These are phyloP conservation scores for Cytauxzoon felis DNA, from an alignment of 169 alveolate genomes.

Conservation along the genomic window DNA sequence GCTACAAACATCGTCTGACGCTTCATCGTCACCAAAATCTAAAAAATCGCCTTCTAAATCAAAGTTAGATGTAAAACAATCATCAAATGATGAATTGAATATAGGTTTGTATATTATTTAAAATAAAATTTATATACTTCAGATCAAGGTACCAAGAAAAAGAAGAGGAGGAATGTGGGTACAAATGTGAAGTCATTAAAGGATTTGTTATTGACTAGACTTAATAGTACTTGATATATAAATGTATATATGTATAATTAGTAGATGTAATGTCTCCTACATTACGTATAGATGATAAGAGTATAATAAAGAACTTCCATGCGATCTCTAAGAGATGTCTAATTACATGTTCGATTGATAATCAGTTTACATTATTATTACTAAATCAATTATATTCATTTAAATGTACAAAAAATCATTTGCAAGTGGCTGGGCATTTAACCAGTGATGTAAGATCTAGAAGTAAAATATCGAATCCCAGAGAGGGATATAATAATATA, in stretches of 20 bases:
- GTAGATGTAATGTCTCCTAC: constrained; percentile 24
- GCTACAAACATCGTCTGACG: too few species aligned
- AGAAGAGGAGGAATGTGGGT: not conserved
- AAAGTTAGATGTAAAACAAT: too few species aligned
- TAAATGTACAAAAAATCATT: not conserved
- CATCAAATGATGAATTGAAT: too few species aligned
- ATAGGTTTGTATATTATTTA: too few species aligned
- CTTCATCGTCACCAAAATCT: too few species aligned
- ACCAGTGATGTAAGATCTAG: constrained; percentile 5
- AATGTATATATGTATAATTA: constrained; percentile 1
- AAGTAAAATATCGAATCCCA: not conserved
- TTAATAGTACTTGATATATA: not conserved
- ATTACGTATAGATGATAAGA: constrained; percentile 49
- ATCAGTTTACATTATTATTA: constrained; percentile 24
- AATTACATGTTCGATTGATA: constrained; percentile 33
- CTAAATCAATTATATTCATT: constrained; percentile 22
- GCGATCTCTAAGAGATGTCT: constrained; percentile 32
- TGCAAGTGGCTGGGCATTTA: constrained; percentile 16
- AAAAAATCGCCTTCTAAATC: too few species aligned
- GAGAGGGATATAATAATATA: not conserved
- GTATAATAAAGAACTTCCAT: constrained; percentile 3
- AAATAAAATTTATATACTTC: too few species aligned
- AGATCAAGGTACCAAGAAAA: constrained; percentile 3
- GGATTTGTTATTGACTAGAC: constrained; percentile 4
- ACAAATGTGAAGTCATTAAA: constrained; percentile 22